Conservation (phyloP, 129 eudicot species). For the Chrysanthemum makinoi region DNA sequence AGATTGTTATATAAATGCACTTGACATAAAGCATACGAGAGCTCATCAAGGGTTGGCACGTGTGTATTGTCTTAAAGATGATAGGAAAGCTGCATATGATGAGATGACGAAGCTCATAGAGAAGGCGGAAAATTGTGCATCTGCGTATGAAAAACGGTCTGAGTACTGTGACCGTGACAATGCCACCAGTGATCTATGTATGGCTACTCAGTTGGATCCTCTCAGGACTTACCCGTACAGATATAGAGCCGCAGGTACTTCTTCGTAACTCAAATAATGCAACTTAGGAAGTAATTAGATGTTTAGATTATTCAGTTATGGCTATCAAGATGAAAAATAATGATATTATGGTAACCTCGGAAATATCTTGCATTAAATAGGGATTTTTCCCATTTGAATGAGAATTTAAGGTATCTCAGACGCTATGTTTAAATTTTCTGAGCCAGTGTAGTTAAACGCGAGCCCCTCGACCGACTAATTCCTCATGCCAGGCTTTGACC, state of each 20-base stretch:
- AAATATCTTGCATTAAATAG: not conserved
- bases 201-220: constrained; percentile 77
- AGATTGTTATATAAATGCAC: constrained; percentile 75
- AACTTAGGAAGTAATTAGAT: not conserved
- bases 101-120: constrained; percentile 89
- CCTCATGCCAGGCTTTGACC: too few relatives aligned
- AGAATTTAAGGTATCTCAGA: not conserved
- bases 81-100: constrained; percentile 68
- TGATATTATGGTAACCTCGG: not conserved
- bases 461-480: too few relatives aligned
- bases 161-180: constrained; percentile 79
- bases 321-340: not conserved
- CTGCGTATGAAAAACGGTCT: constrained; percentile 87
- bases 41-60: constrained; percentile 97
- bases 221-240: constrained; percentile 86
- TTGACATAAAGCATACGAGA: constrained; percentile 88
- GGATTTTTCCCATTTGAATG: not conserved
- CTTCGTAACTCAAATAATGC: not conserved
- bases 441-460: too few relatives aligned
- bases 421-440: not conserved
- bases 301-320: not conserved
- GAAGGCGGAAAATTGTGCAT: constrained; percentile 71
- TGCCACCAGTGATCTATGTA: constrained; percentile 62
- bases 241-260: constrained; percentile 87
- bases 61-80: constrained; percentile 62